Evolutionary conservation across 768 basidiomycete genomes (phyloP).

Genomic region (Termitomyces sp.): DNA sequence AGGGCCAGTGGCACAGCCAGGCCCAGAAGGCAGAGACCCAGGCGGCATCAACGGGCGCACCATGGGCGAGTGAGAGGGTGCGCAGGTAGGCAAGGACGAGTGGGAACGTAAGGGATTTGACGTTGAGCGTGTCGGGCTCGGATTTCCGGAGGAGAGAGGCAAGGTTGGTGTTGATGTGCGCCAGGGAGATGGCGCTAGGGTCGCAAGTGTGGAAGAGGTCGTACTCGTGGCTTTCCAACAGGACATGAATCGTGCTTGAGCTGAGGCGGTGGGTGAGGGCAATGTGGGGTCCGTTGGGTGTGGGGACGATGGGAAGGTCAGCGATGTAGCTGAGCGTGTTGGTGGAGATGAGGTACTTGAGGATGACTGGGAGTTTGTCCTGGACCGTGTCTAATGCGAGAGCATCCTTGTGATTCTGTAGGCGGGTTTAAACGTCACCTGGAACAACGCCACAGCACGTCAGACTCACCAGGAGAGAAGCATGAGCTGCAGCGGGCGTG

Average conservation of each 20-base stretch:
- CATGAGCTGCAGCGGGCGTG: constrained; percentile 25
- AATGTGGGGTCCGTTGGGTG: constrained; percentile 16
- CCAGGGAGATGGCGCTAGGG: constrained; percentile 22
- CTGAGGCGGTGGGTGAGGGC: constrained; percentile 10
- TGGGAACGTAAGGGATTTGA: constrained; percentile 19
- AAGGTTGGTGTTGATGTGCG: constrained; percentile 17
- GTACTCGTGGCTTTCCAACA: constrained; percentile 24
- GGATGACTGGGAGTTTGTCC: constrained; percentile 10
- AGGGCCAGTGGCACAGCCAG: constrained; percentile 28
- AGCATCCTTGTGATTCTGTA: constrained; percentile 10
- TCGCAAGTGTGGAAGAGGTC: constrained; percentile 25
- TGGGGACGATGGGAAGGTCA: constrained; percentile 29
- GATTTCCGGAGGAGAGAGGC: constrained; percentile 15
- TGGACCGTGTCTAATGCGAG: constrained; percentile 6
- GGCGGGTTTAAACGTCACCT: not conserved
- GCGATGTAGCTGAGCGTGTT: constrained; percentile 25
- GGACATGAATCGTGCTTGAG: constrained; percentile 10
- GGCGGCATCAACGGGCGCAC: constrained; percentile 1
- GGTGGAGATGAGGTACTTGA: constrained; percentile 30
- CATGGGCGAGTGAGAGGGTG: not conserved
- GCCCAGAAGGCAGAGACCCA: constrained; percentile 40
- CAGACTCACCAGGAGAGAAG: constrained; percentile 22
- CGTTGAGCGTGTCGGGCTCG: constrained; percentile 24
- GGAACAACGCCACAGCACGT: not conserved
- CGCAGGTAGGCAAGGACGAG: constrained; percentile 24